Conservation (phyloP, 768 basidiomycete species). For the Tephrocybe rancida region DNA sequence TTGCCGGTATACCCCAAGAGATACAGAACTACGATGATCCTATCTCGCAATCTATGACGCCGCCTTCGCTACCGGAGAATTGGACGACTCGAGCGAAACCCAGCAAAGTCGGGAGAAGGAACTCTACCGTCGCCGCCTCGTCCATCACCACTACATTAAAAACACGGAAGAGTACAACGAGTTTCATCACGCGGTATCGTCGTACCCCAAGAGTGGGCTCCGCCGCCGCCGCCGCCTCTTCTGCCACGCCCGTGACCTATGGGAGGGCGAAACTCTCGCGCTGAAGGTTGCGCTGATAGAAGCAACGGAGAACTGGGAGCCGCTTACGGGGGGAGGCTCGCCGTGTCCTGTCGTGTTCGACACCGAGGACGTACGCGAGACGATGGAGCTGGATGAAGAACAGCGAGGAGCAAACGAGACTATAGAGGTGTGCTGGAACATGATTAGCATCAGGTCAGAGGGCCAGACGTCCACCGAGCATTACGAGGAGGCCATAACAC, state of each 20-base stretch:
- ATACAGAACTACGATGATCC: constrained; percentile 51
- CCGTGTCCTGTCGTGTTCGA: constrained; percentile 52
- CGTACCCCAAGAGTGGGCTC: constrained; percentile 18
- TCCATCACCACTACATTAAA: constrained; percentile 28
- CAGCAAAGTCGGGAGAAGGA: background rate
- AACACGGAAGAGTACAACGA: constrained; percentile 47
- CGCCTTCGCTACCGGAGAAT: constrained; percentile 46
- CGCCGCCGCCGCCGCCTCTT: constrained; percentile 43
- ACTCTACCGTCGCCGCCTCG: constrained; percentile 39
- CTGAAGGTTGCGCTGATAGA: constrained; percentile 49
- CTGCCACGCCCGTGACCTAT: constrained; percentile 41
- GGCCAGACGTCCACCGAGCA: constrained; percentile 44
- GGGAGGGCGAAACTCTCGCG: constrained; percentile 52
- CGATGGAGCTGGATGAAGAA: constrained; percentile 35
- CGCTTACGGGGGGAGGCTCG: constrained; percentile 34
- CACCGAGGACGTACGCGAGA: constrained; percentile 43
- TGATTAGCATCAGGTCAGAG: constrained; percentile 38
- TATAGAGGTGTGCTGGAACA: constrained; percentile 26
- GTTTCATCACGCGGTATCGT: constrained; percentile 29
- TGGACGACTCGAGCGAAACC: constrained; percentile 34
- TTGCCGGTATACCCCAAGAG: constrained; percentile 41
- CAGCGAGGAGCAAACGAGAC: constrained; percentile 30
- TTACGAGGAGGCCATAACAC: constrained; percentile 41
- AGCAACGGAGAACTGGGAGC: constrained; percentile 43
- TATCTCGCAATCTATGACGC: constrained; percentile 36